Evolutionary conservation across 306 rosid species (phyloP), one percentile per base, ranked within the genome.

Genomic region (Quercus berberidifolia): DNA sequence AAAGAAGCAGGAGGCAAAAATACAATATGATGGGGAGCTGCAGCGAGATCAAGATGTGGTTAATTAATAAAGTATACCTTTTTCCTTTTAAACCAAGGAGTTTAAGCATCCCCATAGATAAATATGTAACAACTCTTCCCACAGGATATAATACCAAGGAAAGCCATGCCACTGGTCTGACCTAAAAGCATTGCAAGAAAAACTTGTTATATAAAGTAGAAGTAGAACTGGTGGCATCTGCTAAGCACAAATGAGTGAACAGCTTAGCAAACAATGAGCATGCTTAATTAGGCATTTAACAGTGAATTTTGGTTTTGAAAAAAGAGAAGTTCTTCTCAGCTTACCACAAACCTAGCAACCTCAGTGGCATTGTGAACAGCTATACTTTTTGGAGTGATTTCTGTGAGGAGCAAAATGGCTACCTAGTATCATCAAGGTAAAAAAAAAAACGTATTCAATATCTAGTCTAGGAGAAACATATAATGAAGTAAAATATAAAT

Each of bases 101-200:
- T 83, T 93, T 93, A 55, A 93, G 89, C 88, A 96, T 96, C 88
- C 99, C 98, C 99, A 96, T 96, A 70, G 99, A 96, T 76, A 96
- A 82, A 84, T 81, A 93, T 65, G 99, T 91, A 84, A 93, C 96
- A 86, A 96, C 81, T 90, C 96, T 90, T 79, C 99, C 99, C 31
- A 81, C 97, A 12, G 99, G 99, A 80, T 96, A 96, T 81, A 96
- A 78, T 64, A 96, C 87, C 83, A 96, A 58, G 21, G 99, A 93
- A 83, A 96, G 99, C 98, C 99, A 96, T 9, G 99, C 99, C 87
- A 96, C 99, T 74, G 99, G 99, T 83, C 98, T 88, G 86, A 93
- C 99, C 99, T 96, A 87, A 80, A 82, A 85, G 86, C 82, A 85
- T 82, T 68, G 77, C 69, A 82, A 69, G 64, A 78, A 74, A 76